These are phyloP conservation scores for Scytalidium lignicola DNA, from an alignment of 2,329 filamentous ascomycete species.

Conservation along the genomic window DNA sequence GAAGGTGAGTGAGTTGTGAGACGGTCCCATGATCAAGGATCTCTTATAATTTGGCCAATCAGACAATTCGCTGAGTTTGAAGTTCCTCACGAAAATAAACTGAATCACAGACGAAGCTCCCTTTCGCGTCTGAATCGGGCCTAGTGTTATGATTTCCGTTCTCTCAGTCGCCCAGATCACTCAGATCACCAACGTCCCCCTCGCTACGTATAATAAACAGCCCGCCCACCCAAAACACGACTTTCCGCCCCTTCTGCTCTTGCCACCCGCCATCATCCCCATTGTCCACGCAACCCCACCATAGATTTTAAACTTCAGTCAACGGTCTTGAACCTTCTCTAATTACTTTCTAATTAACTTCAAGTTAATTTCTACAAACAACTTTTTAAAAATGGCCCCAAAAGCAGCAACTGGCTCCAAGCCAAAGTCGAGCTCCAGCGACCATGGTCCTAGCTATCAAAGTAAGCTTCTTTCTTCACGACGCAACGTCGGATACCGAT, in stretches of 20 bases:
- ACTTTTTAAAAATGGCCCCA: conserved; percentile 51
- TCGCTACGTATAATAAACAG: conserved; percentile 10
- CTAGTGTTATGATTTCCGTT: background rate
- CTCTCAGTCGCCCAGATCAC: background rate
- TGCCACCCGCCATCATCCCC: conserved; percentile 4
- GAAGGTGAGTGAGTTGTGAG: background rate
- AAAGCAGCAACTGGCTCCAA: conserved; percentile 58
- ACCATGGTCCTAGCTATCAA: conserved; percentile 58
- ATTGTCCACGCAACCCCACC: background rate
- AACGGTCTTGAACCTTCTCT: background rate
- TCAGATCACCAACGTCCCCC: conserved; percentile 1
- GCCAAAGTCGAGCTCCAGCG: conserved; percentile 48
- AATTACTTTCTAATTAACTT: conserved; percentile 6
- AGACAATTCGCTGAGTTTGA: background rate
- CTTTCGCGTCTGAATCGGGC: background rate
- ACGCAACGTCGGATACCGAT: conserved; percentile 39
- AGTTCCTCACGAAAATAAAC: background rate
- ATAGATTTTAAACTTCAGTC: background rate
- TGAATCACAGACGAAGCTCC: background rate
- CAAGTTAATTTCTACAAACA: conserved; percentile 10
- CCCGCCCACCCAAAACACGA: conserved; percentile 9
- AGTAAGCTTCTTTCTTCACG: conserved; percentile 44
- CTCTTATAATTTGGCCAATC: background rate
- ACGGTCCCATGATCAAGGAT: background rate
- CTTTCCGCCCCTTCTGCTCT: conserved; percentile 10